Base-by-base conservation (phyloP, 2,329 filamentous ascomycete genomes). In the Botrytis sinoallii region DNA sequence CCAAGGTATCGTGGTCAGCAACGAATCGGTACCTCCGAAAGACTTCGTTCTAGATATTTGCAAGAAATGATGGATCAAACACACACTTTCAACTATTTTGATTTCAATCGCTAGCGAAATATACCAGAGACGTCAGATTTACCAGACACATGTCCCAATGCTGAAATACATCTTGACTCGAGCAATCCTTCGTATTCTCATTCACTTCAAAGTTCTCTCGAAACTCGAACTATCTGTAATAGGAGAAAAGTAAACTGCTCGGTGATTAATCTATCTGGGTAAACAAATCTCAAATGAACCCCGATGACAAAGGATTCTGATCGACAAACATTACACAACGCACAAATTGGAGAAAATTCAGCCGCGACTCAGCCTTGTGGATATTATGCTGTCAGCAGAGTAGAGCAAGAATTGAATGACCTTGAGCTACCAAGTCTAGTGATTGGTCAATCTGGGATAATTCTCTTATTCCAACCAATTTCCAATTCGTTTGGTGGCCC, bases 21-120 rank as follows among this genome's bases (percentile, higher is more conserved):
- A 35, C 3, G 8, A 4, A 22, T 60, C 57, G 20, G 29, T 35
- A 35, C 32, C 32, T 22, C 32, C 57, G 57, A 60, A 22, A 60
- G 18, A 35, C 9, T 35, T 35, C 20, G 6, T 12, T 10, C 18
- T 20, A 18, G 3, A 32, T 1, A 59, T 10, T 9, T 10, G 18
- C 18, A 35, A 12, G 2, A 35, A 7, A 35, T 22, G 9, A 35
- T 22, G 32, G 4, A 2, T 14, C 16, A 2, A 32, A 32, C n/a
- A 29, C 14, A 18, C 1, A 8, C 9, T 29, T 57, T 8, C 12
- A 57, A 8, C 1, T 4, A 29, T 8, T 9, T 18, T 9, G 12
- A 29, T 9, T 16, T 1, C 3, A 4, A 29, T 29, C 4, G 1
- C 4, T 3, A 3, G n/a, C 3, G n/a, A 1, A 32, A 29, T 18